Percentiles rank a stretch among this genome's conserved stretches.
These are phyloP conservation scores for Coriaria nepalensis DNA, from an alignment of 306 rosid species.

Conservation along the genomic window DNA sequence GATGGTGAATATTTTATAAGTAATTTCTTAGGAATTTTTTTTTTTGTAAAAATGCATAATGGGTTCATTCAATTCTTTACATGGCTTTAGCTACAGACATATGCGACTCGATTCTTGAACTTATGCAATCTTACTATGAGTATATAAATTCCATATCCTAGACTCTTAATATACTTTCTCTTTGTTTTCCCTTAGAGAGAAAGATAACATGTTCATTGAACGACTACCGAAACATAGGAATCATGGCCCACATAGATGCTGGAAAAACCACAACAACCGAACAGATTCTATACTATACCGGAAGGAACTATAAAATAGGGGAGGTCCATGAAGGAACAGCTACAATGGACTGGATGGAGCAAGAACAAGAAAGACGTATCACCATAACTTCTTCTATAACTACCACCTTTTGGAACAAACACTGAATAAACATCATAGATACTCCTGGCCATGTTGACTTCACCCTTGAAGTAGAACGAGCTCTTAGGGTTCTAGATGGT, in stretches of 20 bases:
- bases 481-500: constrained; percentile 95
- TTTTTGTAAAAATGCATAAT: too few relatives aligned
- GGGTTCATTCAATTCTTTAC: too few relatives aligned
- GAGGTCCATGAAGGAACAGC: constrained; percentile 98
- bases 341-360: constrained; percentile 99
- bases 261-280: constrained; percentile 96
- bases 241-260: constrained; percentile 97
- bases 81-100: too few relatives aligned
- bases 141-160: too few relatives aligned
- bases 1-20: too few relatives aligned
- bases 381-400: constrained; percentile 98
- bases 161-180: too few relatives aligned
- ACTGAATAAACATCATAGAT: constrained; percentile 86
- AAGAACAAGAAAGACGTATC: constrained; percentile 95
- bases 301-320: constrained; percentile 91
- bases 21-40: too few relatives aligned
- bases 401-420: constrained; percentile 89
- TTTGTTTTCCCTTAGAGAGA: too few relatives aligned
- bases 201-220: constrained; percentile 50
- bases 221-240: constrained; percentile 89
- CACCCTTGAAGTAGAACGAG: constrained; percentile 93
- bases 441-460: constrained; percentile 97
- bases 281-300: constrained; percentile 71
- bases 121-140: too few relatives aligned
- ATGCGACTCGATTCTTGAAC: too few relatives aligned